Evolutionary conservation across 176 grass and related monocot species (phyloP).

Genomic region (Aechmea fasciata): DNA sequence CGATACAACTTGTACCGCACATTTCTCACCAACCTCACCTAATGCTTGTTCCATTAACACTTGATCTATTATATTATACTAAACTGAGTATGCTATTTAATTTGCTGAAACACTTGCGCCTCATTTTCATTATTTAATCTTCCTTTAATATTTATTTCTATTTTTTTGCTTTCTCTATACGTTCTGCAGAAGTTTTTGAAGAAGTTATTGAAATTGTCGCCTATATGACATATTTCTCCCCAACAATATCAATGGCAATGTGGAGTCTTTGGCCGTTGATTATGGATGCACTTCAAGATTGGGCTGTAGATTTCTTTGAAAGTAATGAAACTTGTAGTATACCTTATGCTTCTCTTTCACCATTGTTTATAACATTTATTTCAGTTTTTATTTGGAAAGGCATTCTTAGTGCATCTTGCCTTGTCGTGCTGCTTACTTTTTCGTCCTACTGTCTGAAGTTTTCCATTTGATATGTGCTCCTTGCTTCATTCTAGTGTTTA

Average conservation of each 20-base stretch:
- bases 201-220: constrained; percentile 89
- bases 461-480: no score
- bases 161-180: constrained; percentile 1
- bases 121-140: no score
- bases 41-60: no score
- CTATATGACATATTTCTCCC: constrained; percentile 85
- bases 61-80: no score
- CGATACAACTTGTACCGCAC: no score
- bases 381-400: neutral
- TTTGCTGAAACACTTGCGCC: no score
- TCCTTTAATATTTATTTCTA: neutral
- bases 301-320: constrained; percentile 93
- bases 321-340: constrained; percentile 33
- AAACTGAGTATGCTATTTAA: no score
- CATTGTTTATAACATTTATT: neutral
- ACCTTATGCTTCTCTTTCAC: neutral
- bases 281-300: constrained; percentile 67
- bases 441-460: no score
- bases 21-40: no score
- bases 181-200: constrained; percentile 71
- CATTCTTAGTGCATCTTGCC: no score
- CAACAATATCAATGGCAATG: constrained; percentile 77
- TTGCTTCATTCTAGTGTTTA: no score
- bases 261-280: constrained; percentile 91
- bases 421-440: no score